phyloP scores from a whole-genome alignment of 805 yeast species.

The Candida palmyrensis region DNA sequence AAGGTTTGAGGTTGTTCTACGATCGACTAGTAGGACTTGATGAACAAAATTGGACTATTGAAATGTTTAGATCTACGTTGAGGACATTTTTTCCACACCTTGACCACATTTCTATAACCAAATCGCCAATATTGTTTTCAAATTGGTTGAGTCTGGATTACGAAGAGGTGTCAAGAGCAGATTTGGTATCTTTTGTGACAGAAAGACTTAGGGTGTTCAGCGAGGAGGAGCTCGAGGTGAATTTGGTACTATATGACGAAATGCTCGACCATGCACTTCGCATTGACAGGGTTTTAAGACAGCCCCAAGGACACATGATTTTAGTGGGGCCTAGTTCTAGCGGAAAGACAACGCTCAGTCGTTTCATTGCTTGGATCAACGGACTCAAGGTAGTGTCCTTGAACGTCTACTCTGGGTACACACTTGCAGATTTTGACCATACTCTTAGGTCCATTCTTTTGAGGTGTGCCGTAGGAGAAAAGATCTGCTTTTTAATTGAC shows the following conservation, averaged over 20 bases:
- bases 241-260: slow-evolving; percentile 61
- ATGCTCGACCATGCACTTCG: slow-evolving; percentile 70
- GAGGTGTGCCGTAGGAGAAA: slow-evolving; percentile 47
- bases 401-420: slow-evolving; percentile 48
- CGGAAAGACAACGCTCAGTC: slow-evolving; percentile 71
- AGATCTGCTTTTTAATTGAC: slow-evolving; percentile 68
- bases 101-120: slow-evolving; percentile 28
- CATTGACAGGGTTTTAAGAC: slow-evolving; percentile 76
- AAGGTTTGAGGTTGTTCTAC: slow-evolving; percentile 69
- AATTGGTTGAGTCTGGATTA: slow-evolving; percentile 71
- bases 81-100: slow-evolving; percentile 41
- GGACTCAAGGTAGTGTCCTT: slow-evolving; percentile 63
- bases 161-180: slow-evolving; percentile 36
- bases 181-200: slow-evolving; percentile 48
- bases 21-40: slow-evolving; percentile 54
- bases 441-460: slow-evolving; percentile 51
- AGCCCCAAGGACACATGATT: slow-evolving; percentile 87
- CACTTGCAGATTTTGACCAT: slow-evolving; percentile 60
- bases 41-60: slow-evolving; percentile 49
- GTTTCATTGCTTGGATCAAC: slow-evolving; percentile 89
- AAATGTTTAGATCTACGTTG: slow-evolving; percentile 27
- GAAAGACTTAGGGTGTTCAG: slow-evolving; percentile 67
- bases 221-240: slow-evolving; percentile 68
- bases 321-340: slow-evolving; percentile 78
- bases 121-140: slow-evolving; percentile 59